Evolutionary conservation across 2,329 filamentous ascomycete genomes (phyloP), one percentile per base, ranked within the genome.

Genomic region (Aspergillus fructus): DNA sequence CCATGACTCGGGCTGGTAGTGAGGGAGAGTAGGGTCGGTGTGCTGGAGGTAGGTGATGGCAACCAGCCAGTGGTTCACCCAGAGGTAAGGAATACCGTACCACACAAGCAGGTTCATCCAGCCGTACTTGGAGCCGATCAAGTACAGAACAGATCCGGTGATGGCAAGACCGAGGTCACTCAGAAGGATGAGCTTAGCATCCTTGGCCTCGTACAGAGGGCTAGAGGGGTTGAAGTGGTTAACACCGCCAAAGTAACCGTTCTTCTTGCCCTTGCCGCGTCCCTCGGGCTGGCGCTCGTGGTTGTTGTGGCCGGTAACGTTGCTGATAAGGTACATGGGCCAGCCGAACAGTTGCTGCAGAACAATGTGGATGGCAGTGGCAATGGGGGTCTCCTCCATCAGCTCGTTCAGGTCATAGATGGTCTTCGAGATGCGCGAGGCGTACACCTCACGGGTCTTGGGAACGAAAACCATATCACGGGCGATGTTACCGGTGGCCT

Each of bases 381-480:
- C 85, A 68, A 96, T 87, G 49, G 94, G 94, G 1, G 94, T 96
- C 81, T 99, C 94, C 83, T 99, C 94, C 66, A 90, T 88, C 59
- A 99, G 83, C 79, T 99, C 93, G 59, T 85, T 80, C 58, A 99
- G 79, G 78, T 97, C 91, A 76, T 97, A 91, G 53, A 83, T 81
- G 58, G 93, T 69, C 68, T 83, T 85, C 69, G 92, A 91, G 59
- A 93, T 75, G 58, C 89, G 88, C 60, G 82, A 83, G 64, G 92
- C 91, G 71, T 90, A 93, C 73, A 89, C 79, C 65, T 94, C 86
- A 58, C 93, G 88, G 55, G 92, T 96, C 78, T 91, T 91, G 59
- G 94, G 94, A n/a, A 97, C 83, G 74, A 97, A 97, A 62, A 97
- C 94, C 94, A 99, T 99, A 79, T 99, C 94, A 66, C 93, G 91